phyloP scores from a whole-genome alignment of 495 filamentous ascomycete species.

The Amorphotheca resinae region DNA sequence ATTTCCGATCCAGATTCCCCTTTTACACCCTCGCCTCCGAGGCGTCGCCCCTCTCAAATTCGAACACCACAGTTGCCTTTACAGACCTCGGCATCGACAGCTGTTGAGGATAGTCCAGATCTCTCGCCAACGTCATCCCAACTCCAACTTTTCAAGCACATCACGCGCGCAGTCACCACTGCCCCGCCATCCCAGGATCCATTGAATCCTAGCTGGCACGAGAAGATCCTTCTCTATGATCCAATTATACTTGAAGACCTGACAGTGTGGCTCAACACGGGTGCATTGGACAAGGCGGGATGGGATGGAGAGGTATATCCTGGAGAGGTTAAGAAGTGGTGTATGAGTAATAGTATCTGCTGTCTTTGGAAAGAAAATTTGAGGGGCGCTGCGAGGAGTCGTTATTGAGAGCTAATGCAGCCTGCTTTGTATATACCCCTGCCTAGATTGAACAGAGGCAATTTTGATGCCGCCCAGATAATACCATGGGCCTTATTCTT shows the following conservation, averaged over 20 bases:
- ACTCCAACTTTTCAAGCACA: slow-evolving; percentile 40
- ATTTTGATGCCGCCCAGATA: too few species aligned
- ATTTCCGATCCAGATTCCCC: slow-evolving; percentile 50
- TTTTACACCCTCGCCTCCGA: slow-evolving; percentile 17
- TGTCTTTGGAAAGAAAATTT: slow-evolving; percentile 43
- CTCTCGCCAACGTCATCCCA: slow-evolving; percentile 26
- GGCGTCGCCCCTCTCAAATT: slow-evolving; percentile 7
- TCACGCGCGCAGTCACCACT: slow-evolving; percentile 51
- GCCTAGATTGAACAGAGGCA: too few species aligned
- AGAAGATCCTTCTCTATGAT: slow-evolving; percentile 91
- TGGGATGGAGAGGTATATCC: slow-evolving; percentile 53
- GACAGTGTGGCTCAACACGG: slow-evolving; percentile 67
- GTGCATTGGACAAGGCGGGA: slow-evolving; percentile 46
- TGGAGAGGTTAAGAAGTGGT: slow-evolving; percentile 64
- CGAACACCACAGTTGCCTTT: slow-evolving; percentile 21
- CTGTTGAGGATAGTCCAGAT: slow-evolving; percentile 13
- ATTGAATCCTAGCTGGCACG: slow-evolving; percentile 54
- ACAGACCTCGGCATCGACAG: slow-evolving; percentile 18
- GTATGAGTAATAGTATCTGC: slow-evolving; percentile 68
- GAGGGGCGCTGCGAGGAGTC: slow-evolving; percentile 14
- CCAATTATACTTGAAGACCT: slow-evolving; percentile 85
- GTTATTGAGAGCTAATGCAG: slow-evolving; percentile 7
- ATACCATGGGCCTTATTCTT: too few species aligned
- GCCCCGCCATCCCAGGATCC: slow-evolving; percentile 37
- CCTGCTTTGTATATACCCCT: neutral